phyloP scores from a whole-genome alignment of 352 stramenopile genomes.

The Phytophthora agathidicida region DNA sequence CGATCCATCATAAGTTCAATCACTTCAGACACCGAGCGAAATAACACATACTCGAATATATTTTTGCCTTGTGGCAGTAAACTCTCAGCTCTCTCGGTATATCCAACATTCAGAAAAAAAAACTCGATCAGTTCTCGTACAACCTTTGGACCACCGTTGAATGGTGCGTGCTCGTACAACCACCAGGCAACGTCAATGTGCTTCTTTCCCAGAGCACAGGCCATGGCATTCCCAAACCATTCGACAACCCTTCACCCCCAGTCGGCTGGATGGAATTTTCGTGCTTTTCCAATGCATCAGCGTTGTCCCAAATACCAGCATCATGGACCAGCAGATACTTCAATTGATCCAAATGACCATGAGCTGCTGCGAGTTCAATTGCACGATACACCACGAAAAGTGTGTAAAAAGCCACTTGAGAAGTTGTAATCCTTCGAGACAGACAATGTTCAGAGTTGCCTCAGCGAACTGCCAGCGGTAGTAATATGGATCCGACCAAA shows the following conservation, averaged over 20 bases:
- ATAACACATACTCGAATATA: neutral
- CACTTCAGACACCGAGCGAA: neutral
- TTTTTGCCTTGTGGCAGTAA: neutral
- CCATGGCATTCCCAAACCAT: neutral
- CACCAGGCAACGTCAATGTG: neutral
- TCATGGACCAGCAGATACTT: neutral
- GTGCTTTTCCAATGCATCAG: neutral
- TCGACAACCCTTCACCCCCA: neutral
- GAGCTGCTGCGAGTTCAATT: neutral
- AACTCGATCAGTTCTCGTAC: neutral
- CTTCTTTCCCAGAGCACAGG: neutral
- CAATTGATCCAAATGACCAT: neutral
- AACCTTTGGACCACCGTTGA: neutral
- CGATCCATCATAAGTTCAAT: neutral
- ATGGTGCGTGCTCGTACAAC: neutral
- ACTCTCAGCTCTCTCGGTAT: neutral
- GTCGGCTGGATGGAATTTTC: neutral
- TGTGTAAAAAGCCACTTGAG: neutral
- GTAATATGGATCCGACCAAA: no score
- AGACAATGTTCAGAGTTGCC: no score
- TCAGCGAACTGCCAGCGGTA: no score
- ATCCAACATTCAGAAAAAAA: neutral
- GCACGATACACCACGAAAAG: neutral
- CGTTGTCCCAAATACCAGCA: neutral
- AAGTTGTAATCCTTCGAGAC: no score